phyloP scores from a whole-genome alignment of 2,329 filamentous ascomycete genomes.

The Sphaerulina musiva region DNA sequence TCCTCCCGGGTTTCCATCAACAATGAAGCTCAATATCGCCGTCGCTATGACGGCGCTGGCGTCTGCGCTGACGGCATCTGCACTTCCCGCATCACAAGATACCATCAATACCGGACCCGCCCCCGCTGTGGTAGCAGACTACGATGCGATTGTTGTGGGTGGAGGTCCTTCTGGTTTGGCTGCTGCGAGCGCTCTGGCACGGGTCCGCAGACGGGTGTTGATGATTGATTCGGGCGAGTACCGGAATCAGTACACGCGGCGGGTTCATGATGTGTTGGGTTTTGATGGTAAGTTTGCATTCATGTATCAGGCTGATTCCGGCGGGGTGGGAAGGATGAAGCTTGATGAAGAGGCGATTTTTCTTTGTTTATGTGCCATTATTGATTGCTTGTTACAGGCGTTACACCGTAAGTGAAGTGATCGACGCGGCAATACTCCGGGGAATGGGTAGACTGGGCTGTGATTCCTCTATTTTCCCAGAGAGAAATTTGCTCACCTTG shows the following conservation, averaged over 20 bases:
- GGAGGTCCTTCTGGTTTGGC: constrained; percentile 22
- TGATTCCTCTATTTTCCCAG: too few relatives aligned
- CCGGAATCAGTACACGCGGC: constrained; percentile 20
- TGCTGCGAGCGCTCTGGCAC: constrained; percentile 20
- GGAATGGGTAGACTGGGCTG: too few relatives aligned
- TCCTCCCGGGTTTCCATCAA: neutral
- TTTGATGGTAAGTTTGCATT: constrained; percentile 13
- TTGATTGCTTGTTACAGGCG: too few relatives aligned
- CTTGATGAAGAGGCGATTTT: too few relatives aligned
- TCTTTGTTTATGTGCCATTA: too few relatives aligned
- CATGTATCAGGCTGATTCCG: neutral
- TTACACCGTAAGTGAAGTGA: too few relatives aligned
- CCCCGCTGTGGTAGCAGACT: constrained; percentile 7
- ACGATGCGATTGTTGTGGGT: constrained; percentile 15
- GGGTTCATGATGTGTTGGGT: constrained; percentile 18
- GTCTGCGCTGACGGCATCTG: neutral
- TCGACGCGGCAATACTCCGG: too few relatives aligned
- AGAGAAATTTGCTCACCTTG: too few relatives aligned
- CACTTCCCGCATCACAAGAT: neutral
- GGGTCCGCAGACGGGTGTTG: constrained; percentile 19
- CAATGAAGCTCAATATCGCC: neutral
- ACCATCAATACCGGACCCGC: neutral
- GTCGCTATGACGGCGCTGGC: neutral
- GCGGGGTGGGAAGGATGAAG: too few relatives aligned
- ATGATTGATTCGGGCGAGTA: constrained; percentile 22